These are phyloP conservation scores for Recurvomyces mirabilis DNA, from an alignment of 495 filamentous ascomycete species.

Conservation along the genomic window DNA sequence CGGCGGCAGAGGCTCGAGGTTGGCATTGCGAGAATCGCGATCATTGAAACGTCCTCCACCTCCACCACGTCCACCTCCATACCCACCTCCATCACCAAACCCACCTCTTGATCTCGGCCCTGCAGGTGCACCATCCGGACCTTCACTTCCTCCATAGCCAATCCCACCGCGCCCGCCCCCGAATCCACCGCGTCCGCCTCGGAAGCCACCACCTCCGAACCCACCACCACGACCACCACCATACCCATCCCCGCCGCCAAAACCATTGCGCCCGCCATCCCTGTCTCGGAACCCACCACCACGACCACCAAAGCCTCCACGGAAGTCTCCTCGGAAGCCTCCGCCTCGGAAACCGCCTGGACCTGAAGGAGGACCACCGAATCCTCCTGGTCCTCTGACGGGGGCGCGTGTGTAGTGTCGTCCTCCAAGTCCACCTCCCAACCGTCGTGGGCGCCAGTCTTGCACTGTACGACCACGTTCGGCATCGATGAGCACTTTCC, in stretches of 20 bases:
- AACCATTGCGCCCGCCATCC: conserved; percentile 32
- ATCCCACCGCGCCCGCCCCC: conserved; percentile 43
- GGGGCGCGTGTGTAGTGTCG: conserved; percentile 83
- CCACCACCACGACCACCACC: conserved; percentile 34
- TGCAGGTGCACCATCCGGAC: conserved; percentile 65
- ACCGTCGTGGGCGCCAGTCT: conserved; percentile 85
- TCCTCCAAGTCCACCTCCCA: conserved; percentile 85
- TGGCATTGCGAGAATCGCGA: conserved; percentile 46
- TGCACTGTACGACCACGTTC: conserved; percentile 91
- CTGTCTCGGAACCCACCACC: conserved; percentile 31
- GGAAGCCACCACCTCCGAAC: conserved; percentile 32
- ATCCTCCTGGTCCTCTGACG: conserved; percentile 53
- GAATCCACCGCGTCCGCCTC: conserved; percentile 42
- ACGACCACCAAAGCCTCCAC: conserved; percentile 43
- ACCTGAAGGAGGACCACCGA: conserved; percentile 48
- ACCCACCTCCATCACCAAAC: conserved; percentile 35
- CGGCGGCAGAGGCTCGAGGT: conserved; percentile 56
- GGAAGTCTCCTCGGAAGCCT: conserved; percentile 39
- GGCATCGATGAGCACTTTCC: conserved; percentile 86
- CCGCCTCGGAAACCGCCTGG: conserved; percentile 58
- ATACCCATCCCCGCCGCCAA: conserved; percentile 46
- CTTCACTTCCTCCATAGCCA: conserved; percentile 39
- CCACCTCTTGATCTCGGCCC: conserved; percentile 53
- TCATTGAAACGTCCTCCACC: conserved; percentile 29
- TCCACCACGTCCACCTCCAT: conserved; percentile 44